These are phyloP conservation scores for Linnemannia schmuckeri DNA, from an alignment of 192 early-diverging fungal species.

Conservation along the genomic window DNA sequence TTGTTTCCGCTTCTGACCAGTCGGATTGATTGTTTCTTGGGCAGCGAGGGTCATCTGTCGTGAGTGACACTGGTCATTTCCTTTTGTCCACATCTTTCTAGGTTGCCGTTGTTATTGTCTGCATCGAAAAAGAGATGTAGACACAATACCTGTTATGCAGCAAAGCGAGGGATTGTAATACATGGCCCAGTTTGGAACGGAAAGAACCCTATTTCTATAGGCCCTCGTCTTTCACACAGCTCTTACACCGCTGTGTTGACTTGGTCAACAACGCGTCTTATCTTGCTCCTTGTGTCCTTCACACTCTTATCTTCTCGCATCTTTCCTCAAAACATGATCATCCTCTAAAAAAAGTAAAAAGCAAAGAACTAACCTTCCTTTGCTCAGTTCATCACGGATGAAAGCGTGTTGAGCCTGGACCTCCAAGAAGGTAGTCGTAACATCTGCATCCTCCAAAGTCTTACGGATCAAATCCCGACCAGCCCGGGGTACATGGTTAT, in stretches of 20 bases:
- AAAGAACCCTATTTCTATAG: not conserved
- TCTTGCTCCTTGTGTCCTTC: not conserved
- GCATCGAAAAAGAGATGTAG: not conserved
- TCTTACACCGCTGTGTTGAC: no score
- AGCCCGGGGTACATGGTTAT: slow-evolving; percentile 72
- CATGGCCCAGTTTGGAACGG: not conserved
- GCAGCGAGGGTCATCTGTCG: no score
- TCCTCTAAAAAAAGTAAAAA: not conserved
- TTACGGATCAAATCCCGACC: slow-evolving; percentile 70
- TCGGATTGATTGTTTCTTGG: no score
- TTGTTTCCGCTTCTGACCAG: no score
- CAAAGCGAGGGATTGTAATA: not conserved
- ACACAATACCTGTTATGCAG: not conserved
- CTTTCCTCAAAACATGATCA: not conserved
- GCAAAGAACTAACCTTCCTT: slow-evolving; percentile 57
- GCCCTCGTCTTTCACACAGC: no score
- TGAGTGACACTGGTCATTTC: no score
- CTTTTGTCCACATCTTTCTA: no score
- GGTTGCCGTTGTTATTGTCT: not conserved
- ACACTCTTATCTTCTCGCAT: not conserved
- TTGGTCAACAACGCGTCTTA: not conserved
- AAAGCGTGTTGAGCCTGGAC: slow-evolving; percentile 76
- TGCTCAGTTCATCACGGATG: slow-evolving; percentile 73
- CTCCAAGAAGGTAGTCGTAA: slow-evolving; percentile 70
- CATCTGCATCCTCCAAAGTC: slow-evolving; percentile 63